Evolutionary conservation across 2,329 filamentous ascomycete genomes (phyloP), one percentile per base, ranked within the genome.

Genomic region (Ambrosiella beaveri): DNA sequence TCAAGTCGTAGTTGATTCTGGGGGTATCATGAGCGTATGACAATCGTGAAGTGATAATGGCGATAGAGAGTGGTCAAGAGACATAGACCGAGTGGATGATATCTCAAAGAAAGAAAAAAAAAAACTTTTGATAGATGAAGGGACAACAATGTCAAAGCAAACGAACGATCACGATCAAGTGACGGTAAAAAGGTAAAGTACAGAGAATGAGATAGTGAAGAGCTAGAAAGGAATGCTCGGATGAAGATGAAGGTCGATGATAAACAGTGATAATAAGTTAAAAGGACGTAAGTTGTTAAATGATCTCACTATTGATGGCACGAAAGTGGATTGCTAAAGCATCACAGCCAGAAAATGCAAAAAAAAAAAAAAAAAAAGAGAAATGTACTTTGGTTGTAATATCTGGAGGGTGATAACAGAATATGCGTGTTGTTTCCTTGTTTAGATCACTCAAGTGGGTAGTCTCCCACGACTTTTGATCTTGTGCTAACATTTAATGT

Each of bases 341-440:
- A 51, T 51, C 7, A 51, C 47, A 51, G 7, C 52, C 37, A 39
- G 54, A 49, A 57, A 54, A 40, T 19, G 17, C 9, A 11, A 54
- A 59, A 53, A 7, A 39, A 36, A 59, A 56, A n/a, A 54, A 44
- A 49, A 47, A 12, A 45, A 38, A 54, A 40, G 36, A 40, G 15
- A 44, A 27, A 4, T 27, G 1, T 27, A 4, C 27, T 27, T 27
- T 27, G 27, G 3, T 51, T 36, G 5, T 19, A 35, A n/a, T 2
- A 51, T 51, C 3, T 51, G 7, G 47, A 9, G 47, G 47, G 7
- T 6, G 35, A 51, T 2, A 51, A 19, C 35, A 27, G 47, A 15
- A 19, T 52, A 58, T 58, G 36, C 47, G 47, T 51, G 15, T 36
- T 51, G 6, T 19, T 51, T 51, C 47, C 47, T 51, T 51, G 47